These are phyloP conservation scores for Imleria badia DNA, from an alignment of 768 basidiomycete species.

Conservation along the genomic window DNA sequence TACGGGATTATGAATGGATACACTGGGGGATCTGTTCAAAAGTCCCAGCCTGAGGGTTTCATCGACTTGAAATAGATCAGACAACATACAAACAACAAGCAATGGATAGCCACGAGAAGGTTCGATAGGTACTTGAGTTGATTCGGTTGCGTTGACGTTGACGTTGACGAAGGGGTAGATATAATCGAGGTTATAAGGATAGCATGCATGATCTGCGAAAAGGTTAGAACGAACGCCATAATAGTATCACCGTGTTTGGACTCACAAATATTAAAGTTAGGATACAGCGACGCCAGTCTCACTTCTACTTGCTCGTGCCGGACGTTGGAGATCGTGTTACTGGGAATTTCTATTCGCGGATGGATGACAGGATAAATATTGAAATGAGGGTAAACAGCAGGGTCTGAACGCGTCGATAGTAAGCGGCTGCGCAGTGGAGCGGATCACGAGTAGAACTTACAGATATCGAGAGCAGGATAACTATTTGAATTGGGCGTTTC, in stretches of 20 bases:
- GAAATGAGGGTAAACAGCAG: conserved; percentile 41
- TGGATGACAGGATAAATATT: conserved; percentile 37
- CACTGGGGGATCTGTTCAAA: conserved; percentile 19
- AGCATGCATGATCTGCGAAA: conserved; percentile 37
- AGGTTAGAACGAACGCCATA: not conserved
- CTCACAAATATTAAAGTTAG: conserved; percentile 37
- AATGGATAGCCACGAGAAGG: conserved; percentile 33
- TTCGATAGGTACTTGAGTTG: conserved; percentile 5
- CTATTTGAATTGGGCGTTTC: not conserved
- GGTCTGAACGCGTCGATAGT: conserved; percentile 35
- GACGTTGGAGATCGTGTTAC: not conserved
- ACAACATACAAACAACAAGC: conserved; percentile 37
- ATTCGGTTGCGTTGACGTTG: not conserved
- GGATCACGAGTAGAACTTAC: conserved; percentile 6
- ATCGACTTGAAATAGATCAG: not conserved
- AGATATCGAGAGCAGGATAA: conserved; percentile 29
- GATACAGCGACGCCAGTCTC: conserved; percentile 11
- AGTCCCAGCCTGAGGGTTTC: not conserved
- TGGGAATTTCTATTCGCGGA: not conserved
- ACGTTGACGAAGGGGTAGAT: conserved; percentile 33
- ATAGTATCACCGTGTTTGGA: not conserved
- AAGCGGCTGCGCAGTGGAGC: not conserved
- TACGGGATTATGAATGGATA: conserved; percentile 24
- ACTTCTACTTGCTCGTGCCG: conserved; percentile 4
- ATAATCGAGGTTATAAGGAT: conserved; percentile 38